Conservation (phyloP, 192 early-diverging fungal genomes). For the Coemansia sp. region DNA sequence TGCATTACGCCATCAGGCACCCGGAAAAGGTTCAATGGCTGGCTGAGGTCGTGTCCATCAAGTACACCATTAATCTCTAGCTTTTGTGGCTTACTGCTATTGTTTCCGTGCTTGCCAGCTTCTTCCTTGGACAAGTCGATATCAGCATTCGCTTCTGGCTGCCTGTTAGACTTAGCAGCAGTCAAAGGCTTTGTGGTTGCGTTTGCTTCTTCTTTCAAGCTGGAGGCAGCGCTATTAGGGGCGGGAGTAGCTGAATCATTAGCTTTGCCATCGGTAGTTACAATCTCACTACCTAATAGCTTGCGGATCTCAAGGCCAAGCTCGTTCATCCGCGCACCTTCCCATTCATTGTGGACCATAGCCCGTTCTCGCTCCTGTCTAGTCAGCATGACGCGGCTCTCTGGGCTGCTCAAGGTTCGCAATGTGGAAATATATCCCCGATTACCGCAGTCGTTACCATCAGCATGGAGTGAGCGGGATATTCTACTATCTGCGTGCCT, state of each 20-base stretch:
- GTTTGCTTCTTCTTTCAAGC: not conserved
- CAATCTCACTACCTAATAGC: slow-evolving; percentile 15
- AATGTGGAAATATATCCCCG: not conserved
- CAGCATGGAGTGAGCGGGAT: not conserved
- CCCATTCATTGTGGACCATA: slow-evolving; percentile 29
- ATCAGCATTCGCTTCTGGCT: not conserved
- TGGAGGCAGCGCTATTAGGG: not conserved
- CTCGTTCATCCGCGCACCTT: slow-evolving; percentile 38
- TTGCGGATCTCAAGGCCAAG: slow-evolving; percentile 40
- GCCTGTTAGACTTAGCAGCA: not conserved
- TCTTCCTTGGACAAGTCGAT: not conserved
- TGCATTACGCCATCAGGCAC: slow-evolving; percentile 56
- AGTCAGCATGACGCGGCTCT: not conserved
- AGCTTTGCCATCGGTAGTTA: not conserved
- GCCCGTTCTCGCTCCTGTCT: slow-evolving; percentile 14
- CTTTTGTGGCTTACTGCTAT: not conserved
- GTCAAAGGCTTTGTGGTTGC: not conserved
- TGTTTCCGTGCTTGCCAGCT: not conserved
- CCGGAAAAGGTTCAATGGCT: slow-evolving; percentile 53
- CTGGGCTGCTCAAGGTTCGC: not conserved
- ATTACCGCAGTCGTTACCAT: not conserved
- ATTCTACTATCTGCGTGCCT: not conserved
- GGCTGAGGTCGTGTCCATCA: slow-evolving; percentile 36
- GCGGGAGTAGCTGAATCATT: not conserved
- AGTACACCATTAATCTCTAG: slow-evolving; percentile 35